Base-by-base conservation (phyloP, 352 stramenopile genomes). In the Pythium aristosporum region DNA sequence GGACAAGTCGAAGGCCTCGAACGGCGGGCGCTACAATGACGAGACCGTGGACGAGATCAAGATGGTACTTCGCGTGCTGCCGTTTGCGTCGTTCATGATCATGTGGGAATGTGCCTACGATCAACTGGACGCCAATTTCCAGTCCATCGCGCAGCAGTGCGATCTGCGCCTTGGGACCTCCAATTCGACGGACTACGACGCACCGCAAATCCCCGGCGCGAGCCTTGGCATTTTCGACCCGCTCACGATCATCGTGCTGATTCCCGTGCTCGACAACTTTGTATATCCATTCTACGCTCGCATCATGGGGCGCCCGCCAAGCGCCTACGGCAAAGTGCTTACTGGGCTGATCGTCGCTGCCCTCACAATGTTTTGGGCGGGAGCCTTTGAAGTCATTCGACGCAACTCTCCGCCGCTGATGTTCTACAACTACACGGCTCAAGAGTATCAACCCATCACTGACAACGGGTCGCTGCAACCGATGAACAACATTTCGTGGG, bases 31-130 rank as follows among this genome's bases (percentile, higher is more conserved):
- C 48, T 93, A 80, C 63, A 91, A 93, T 25, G 86, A 93, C 32
- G 80, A 93, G 61, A 89, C 77, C 0, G 81, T 95, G 23, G 85
- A 93, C 63, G 87, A 92, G 61, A 89, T 94, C 63, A 92, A 94
- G 69, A 85, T 88, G 72, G 80, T 95, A 50, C 81, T 95, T 43
- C 83, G 87, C 16, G 81, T 95, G 47, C 76, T 95, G 18, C 87
- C 87, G 5, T 95, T 95, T 57, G 84, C 87, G 47, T 89, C 77
- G n/a, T 95, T 93, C 67, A 92, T 91, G 78, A 91, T 95, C 73
- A 90, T 93, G 72, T 95, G 87, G 87, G 82, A 93, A 63, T 93
- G 84, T 44, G 83, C 85, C 18, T 95, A 92, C 72, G 87, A 93
- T 66, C 87, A 95, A 57, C 63, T 93, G 16, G 87, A 95, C 52